Conservation (phyloP, 306 rosid species). For the Acacia crassicarpa region DNA sequence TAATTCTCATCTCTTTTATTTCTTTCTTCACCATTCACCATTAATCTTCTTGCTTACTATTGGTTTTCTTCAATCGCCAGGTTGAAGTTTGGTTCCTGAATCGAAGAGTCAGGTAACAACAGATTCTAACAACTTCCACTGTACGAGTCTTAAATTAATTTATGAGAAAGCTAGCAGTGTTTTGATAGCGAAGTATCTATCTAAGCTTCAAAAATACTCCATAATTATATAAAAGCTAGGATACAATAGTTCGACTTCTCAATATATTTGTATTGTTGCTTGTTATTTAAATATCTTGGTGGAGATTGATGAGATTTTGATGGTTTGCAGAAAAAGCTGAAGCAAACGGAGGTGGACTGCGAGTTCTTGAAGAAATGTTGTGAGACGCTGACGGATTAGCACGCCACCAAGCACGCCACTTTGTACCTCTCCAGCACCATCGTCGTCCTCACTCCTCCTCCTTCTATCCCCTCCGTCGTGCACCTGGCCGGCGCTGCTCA, state of each 20-base stretch:
- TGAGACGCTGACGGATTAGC: conserved; percentile 80
- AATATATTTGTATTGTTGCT: neutral
- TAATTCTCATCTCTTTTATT: neutral
- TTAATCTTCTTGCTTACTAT: neutral
- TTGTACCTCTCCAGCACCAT: too few relatives aligned
- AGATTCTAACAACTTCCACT: neutral
- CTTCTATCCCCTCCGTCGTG: conserved; percentile 67
- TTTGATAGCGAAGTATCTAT: neutral
- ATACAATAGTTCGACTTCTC: neutral
- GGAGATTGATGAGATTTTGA: neutral
- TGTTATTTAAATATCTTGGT: neutral
- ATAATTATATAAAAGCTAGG: neutral
- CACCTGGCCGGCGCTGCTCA: conserved; percentile 40
- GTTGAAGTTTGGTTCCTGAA: conserved; percentile 99
- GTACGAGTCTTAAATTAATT: neutral
- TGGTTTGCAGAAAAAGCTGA: conserved; percentile 72
- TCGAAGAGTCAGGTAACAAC: conserved; percentile 79
- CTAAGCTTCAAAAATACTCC: neutral
- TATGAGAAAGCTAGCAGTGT: neutral
- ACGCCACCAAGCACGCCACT: too few relatives aligned
- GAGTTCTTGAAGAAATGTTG: conserved; percentile 94
- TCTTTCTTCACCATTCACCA: neutral
- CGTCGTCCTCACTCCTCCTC: conserved; percentile 45
- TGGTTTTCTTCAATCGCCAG: conserved; percentile 43
- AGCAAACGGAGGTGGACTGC: conserved; percentile 93